Base-by-base conservation (phyloP, 805 yeast species). In the Cephaloascus fragrans region DNA sequence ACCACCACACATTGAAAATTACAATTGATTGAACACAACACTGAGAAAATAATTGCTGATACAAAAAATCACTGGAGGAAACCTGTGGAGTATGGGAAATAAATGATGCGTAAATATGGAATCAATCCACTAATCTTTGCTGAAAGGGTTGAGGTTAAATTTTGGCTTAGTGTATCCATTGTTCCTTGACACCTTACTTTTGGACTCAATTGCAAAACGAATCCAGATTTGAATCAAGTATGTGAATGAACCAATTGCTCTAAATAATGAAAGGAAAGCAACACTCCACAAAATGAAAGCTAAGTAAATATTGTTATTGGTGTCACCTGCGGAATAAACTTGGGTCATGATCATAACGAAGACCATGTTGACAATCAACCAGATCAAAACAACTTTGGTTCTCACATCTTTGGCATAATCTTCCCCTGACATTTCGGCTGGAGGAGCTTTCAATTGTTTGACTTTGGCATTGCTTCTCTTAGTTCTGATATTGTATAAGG, bases 321-420 rank as follows among this genome's bases (percentile, higher is more conserved):
- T 68, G 32, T 83, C 73, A 38, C 78, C 80, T 2, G 89, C 74
- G 5, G 71, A 64, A 52, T 80, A 89, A 16, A 88, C 81, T 59
- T 90, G 95, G 14, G 89, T 75, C 59, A 93, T 81, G 5, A 93
- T 77, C 89, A 90, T 82, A 35, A 87, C 80, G 48, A 93, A 68
- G 18, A 89, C 63, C 51, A 87, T 63, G 56, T 93, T 93, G 19
- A 83, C 67, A 36, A 89, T 69, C 71, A 93, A 74, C 98, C 98
- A 93, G n/a, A 77, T 62, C 51, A 93, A 73, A n/a, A 93, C 98
- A 38, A 93, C 96, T 47, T 93, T 74, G 1, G 98, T 86, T 64
- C 99, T 79, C 18, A 93, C 83, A 55, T 90, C 95, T 54, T 96
- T 78, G 55, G 93, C 95, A 57, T 93, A 90, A 57, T 93, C 98